Conservation (phyloP, 2,329 filamentous ascomycete species). For the Blastomyces percursus region DNA sequence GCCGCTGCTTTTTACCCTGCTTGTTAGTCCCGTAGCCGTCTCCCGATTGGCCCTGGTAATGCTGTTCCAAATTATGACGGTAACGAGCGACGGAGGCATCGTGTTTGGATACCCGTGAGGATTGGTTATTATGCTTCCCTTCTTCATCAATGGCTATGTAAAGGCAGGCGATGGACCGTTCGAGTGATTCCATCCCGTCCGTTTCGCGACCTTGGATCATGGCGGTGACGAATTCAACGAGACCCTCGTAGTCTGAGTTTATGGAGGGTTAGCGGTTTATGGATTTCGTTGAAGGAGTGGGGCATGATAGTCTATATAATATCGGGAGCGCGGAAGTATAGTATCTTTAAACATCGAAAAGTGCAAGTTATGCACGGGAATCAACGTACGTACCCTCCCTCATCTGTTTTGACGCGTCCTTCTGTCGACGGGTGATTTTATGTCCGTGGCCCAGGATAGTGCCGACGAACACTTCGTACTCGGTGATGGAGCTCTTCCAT, state of each 20-base stretch:
- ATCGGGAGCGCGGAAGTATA: background rate
- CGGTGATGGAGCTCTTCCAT: constrained; percentile 16
- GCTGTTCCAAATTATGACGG: background rate
- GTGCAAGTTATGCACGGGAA: background rate
- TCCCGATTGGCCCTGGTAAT: background rate
- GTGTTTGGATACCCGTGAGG: background rate
- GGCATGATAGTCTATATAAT: background rate
- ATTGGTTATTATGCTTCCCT: background rate
- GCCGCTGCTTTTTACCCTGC: constrained; percentile 7
- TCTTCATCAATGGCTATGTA: constrained; percentile 12
- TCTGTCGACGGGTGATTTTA: constrained; percentile 17
- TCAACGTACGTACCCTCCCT: constrained; percentile 13
- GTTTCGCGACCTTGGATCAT: constrained; percentile 16
- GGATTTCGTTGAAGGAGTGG: background rate
- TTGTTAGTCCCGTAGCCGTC: background rate
- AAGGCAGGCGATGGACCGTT: constrained; percentile 21
- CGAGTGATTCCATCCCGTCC: constrained; percentile 16
- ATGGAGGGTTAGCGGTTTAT: background rate
- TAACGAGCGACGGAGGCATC: background rate
- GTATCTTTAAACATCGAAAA: background rate
- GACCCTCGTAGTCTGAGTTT: constrained; percentile 16
- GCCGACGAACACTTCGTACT: constrained; percentile 15
- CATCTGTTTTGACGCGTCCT: constrained; percentile 18
- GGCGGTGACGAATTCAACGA: constrained; percentile 17
- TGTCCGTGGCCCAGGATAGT: constrained; percentile 17